phyloP scores from a whole-genome alignment of 169 alveolate genomes.

The Eimeria mitis region DNA sequence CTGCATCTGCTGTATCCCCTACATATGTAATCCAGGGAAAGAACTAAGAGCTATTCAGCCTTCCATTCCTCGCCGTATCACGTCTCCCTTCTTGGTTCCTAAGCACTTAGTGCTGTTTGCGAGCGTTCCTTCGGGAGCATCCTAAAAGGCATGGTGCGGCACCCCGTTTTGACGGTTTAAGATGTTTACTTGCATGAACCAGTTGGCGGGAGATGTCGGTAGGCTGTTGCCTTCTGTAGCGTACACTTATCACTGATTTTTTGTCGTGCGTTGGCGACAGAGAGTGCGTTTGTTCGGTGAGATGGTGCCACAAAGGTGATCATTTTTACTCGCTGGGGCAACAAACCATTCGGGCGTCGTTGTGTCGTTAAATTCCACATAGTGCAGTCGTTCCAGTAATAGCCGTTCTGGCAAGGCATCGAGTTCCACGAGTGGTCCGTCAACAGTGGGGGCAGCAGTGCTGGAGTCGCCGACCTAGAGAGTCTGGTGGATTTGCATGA shows the following conservation, averaged over 20 bases:
- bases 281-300: not conserved
- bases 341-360: not conserved
- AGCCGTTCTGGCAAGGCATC: not conserved
- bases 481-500: not conserved
- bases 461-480: not conserved
- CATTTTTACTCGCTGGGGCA: not conserved
- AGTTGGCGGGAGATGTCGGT: not conserved
- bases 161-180: not conserved
- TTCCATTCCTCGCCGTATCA: not conserved
- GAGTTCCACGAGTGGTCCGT: not conserved
- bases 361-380: not conserved
- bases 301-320: not conserved
- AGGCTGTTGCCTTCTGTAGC: not conserved
- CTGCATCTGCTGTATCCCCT: not conserved
- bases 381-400: not conserved
- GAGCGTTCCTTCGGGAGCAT: not conserved
- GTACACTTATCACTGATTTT: not conserved
- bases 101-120: not conserved
- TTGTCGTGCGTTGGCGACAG: not conserved
- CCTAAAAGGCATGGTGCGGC: not conserved
- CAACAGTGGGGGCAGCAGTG: not conserved
- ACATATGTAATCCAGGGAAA: not conserved
- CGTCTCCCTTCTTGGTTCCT: not conserved
- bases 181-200: not conserved
- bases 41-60: not conserved